Evolutionary conservation across 2,329 filamentous ascomycete species (phyloP).

Genomic region (Sporothrix variecibatus): DNA sequence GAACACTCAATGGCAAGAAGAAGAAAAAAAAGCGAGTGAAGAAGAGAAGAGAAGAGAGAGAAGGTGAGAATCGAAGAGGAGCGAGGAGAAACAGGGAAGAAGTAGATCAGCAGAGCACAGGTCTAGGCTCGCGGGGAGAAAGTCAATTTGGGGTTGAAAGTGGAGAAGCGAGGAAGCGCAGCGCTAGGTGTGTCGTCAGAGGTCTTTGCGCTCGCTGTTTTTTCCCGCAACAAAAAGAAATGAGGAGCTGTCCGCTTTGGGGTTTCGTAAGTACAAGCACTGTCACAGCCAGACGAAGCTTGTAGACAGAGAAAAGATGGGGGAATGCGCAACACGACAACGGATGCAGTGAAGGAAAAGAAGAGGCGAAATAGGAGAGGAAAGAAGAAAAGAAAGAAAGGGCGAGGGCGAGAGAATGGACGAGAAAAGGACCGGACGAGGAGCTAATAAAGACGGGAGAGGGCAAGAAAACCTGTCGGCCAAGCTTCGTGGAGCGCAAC

Average conservation of each 20-base stretch:
- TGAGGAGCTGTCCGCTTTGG: slow-evolving; percentile 17
- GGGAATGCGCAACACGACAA: not conserved
- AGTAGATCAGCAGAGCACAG: slow-evolving; percentile 17
- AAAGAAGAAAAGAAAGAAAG: slow-evolving; percentile 10
- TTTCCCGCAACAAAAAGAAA: slow-evolving; percentile 24
- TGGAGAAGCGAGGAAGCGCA: slow-evolving; percentile 22
- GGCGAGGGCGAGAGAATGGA: not conserved
- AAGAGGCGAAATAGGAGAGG: not conserved
- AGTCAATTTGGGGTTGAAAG: slow-evolving; percentile 23
- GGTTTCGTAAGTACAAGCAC: not conserved
- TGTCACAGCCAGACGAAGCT: slow-evolving; percentile 10
- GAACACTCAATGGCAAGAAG: not conserved
- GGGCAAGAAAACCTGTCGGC: slow-evolving; percentile 15
- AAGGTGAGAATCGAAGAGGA: slow-evolving; percentile 4
- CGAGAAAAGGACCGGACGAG: slow-evolving; percentile 15
- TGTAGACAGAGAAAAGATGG: not conserved
- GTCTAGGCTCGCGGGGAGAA: slow-evolving; percentile 23
- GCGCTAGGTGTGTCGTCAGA: slow-evolving; percentile 22
- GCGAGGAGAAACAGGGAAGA: slow-evolving; percentile 2
- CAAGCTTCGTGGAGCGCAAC: slow-evolving; percentile 15
- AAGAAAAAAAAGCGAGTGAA: not conserved
- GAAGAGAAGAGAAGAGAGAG: slow-evolving; percentile 29
- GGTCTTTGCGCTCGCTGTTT: slow-evolving; percentile 19
- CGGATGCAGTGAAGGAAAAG: not conserved
- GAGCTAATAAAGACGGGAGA: slow-evolving; percentile 22